Evolutionary conservation across 768 basidiomycete genomes (phyloP).

Genomic region (Fomitopsis pulvina): DNA sequence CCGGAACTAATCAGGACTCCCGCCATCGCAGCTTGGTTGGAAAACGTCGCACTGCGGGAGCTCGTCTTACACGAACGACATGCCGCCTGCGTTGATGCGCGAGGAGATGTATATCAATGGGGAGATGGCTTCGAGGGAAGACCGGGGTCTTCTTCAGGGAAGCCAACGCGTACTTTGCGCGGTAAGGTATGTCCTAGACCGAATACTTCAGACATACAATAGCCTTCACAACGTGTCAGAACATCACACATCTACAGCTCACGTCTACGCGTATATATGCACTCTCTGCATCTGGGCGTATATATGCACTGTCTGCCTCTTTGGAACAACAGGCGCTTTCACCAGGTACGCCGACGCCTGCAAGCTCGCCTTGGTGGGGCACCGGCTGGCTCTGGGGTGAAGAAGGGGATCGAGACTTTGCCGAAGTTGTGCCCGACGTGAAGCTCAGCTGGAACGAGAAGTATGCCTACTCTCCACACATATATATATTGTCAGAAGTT

Average conservation of each 20-base stretch:
- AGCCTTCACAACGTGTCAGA: conserved; percentile 34
- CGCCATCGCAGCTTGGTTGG: conserved; percentile 48
- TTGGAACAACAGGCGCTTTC: conserved; percentile 38
- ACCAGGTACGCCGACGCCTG: conserved; percentile 32
- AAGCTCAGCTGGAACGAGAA: conserved; percentile 59
- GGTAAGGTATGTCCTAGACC: conserved; percentile 49
- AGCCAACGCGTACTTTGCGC: conserved; percentile 49
- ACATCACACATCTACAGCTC: conserved; percentile 58
- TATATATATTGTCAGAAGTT: not conserved
- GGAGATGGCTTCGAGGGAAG: conserved; percentile 53
- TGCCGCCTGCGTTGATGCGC: conserved; percentile 71
- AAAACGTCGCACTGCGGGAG: conserved; percentile 67
- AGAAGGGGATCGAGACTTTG: conserved; percentile 45
- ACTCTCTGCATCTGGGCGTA: conserved; percentile 66
- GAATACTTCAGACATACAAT: not conserved
- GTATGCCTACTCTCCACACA: conserved; percentile 29
- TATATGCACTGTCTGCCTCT: conserved; percentile 62
- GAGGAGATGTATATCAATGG: conserved; percentile 84
- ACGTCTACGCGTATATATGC: conserved; percentile 65
- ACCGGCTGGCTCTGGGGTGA: conserved; percentile 54
- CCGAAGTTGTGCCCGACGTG: conserved; percentile 53
- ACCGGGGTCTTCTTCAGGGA: conserved; percentile 16
- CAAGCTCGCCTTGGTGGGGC: conserved; percentile 54
- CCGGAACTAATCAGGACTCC: conserved; percentile 43
- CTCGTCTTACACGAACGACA: conserved; percentile 58